Conservation (phyloP, 352 stramenopile species). For the Globisporangium paddicum region DNA sequence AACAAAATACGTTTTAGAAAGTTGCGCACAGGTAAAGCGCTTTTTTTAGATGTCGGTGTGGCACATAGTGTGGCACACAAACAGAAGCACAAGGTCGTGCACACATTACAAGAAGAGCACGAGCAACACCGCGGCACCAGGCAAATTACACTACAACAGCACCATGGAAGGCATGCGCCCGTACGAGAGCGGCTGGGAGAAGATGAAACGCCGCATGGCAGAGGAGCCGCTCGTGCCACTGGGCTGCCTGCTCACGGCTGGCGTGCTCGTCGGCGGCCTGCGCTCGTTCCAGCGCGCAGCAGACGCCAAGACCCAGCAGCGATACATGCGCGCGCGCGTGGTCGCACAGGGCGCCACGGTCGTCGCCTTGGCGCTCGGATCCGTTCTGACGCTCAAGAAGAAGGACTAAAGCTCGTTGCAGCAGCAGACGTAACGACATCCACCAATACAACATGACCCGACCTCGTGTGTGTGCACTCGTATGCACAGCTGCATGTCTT, state of each 20-base stretch:
- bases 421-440: background rate
- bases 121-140: background rate
- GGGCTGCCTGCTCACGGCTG: conserved; percentile 56
- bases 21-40: too few species aligned
- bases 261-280: conserved; percentile 56
- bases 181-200: conserved; percentile 68
- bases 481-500: too few species aligned
- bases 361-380: conserved; percentile 57
- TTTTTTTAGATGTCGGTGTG: too few species aligned
- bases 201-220: conserved; percentile 69
- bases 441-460: background rate
- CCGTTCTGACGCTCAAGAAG: conserved; percentile 55
- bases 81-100: too few species aligned
- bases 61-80: too few species aligned
- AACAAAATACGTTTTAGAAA: background rate
- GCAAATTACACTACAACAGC: too few species aligned
- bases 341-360: conserved; percentile 71
- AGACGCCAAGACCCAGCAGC: conserved; percentile 71
- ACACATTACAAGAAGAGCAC: too few species aligned
- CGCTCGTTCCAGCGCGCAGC: conserved; percentile 60
- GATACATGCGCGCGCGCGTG: conserved; percentile 76
- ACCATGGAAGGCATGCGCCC: conserved; percentile 33
- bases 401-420: conserved; percentile 24
- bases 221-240: conserved; percentile 79
- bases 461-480: background rate